These are phyloP conservation scores for Leccinum variicolor DNA, from an alignment of 768 basidiomycete genomes.

Conservation along the genomic window DNA sequence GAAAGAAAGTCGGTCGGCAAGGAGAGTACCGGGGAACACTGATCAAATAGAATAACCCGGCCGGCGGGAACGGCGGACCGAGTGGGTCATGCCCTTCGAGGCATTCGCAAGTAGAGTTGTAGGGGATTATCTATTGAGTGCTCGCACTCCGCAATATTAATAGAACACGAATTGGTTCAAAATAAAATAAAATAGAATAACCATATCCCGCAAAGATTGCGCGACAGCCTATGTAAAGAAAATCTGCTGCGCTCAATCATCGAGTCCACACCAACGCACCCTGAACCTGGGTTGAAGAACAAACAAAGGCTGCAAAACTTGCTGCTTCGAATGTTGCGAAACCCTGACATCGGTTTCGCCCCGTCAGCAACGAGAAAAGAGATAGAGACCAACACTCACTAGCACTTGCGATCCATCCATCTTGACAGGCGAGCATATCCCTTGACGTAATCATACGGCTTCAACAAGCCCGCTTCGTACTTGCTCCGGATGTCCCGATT, in stretches of 20 bases:
- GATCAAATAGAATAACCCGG: too few relatives aligned
- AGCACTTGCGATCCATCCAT: slow-evolving; percentile 96
- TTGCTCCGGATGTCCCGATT: slow-evolving; percentile 93
- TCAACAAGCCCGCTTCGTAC: slow-evolving; percentile 92
- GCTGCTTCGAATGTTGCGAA: slow-evolving; percentile 85
- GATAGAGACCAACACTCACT: slow-evolving; percentile 45
- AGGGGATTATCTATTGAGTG: too few relatives aligned
- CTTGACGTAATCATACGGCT: slow-evolving; percentile 96
- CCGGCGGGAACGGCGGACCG: too few relatives aligned
- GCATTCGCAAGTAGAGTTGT: too few relatives aligned
- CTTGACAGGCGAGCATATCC: slow-evolving; percentile 87
- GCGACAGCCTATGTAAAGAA: background rate
- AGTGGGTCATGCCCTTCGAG: too few relatives aligned
- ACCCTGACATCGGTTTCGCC: slow-evolving; percentile 47
- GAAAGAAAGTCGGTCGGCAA: background rate
- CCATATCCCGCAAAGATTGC: background rate
- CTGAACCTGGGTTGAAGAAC: background rate
- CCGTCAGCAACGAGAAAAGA: background rate
- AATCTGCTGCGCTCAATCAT: background rate
- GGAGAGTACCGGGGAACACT: background rate
- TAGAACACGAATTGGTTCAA: too few relatives aligned
- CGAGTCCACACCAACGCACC: background rate
- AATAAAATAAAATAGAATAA: too few relatives aligned
- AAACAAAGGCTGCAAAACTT: slow-evolving; percentile 89
- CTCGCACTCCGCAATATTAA: too few relatives aligned